phyloP scores from a whole-genome alignment of 2,329 filamentous ascomycete genomes.

The Rutstroemia sp. region DNA sequence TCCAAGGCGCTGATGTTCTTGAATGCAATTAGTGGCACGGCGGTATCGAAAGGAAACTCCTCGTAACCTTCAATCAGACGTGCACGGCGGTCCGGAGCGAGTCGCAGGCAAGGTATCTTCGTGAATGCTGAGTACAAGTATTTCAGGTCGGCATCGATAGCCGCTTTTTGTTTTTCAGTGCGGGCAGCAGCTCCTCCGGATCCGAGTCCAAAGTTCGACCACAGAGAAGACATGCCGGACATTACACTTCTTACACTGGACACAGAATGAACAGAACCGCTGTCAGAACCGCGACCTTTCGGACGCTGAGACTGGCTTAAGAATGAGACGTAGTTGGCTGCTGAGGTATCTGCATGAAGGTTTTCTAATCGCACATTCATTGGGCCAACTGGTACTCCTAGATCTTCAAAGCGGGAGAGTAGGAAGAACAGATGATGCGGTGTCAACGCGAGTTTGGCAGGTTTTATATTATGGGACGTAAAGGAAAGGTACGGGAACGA shows the following conservation, averaged over 20 bases:
- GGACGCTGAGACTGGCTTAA: constrained; percentile 75
- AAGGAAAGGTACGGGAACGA: constrained; percentile 82
- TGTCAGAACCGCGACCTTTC: constrained; percentile 72
- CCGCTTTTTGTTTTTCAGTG: constrained; percentile 82
- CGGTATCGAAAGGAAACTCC: constrained; percentile 96
- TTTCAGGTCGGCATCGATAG: constrained; percentile 79
- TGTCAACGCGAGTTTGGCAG: constrained; percentile 84
- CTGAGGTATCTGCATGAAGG: constrained; percentile 77
- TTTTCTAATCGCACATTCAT: constrained; percentile 97
- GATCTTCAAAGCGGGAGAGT: constrained; percentile 87
- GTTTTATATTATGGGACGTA: constrained; percentile 77
- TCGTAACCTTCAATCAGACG: constrained; percentile 88
- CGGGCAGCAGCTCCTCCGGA: constrained; percentile 73
- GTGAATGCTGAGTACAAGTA: constrained; percentile 98
- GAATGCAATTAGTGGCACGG: constrained; percentile 92
- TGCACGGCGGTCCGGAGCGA: constrained; percentile 89
- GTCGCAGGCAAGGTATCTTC: constrained; percentile 85
- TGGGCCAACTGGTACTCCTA: constrained; percentile 82
- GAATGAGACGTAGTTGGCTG: constrained; percentile 94
- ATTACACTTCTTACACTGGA: constrained; percentile 96
- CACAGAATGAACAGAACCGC: constrained; percentile 87
- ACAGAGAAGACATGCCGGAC: constrained; percentile 91
- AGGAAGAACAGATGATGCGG: constrained; percentile 97
- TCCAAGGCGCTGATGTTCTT: constrained; percentile 94
- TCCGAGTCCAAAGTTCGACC: constrained; percentile 79